Evolutionary conservation across 306 rosid genomes (phyloP).

Genomic region (Lagenaria siceraria): DNA sequence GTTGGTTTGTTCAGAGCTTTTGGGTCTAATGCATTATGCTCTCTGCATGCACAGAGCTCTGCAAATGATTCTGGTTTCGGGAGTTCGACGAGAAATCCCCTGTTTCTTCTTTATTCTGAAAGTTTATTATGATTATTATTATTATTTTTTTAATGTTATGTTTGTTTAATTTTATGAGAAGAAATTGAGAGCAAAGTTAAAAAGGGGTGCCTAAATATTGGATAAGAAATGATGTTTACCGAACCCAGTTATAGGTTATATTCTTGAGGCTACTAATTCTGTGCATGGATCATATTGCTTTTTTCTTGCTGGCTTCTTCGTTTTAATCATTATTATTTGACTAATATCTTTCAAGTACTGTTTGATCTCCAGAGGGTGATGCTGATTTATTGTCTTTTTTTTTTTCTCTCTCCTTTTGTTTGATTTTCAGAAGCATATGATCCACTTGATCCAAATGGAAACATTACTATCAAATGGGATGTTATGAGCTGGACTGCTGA

Average conservation of each 20-base stretch:
- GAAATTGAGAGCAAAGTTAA: not conserved
- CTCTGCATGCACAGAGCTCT: not conserved
- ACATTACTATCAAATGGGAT: conserved; percentile 29
- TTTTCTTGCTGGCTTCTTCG: not conserved
- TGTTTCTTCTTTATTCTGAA: not conserved
- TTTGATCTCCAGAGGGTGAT: not conserved
- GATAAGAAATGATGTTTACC: conserved; percentile 7
- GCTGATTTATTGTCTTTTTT: not conserved
- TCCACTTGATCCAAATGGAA: conserved; percentile 23
- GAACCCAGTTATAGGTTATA: not conserved
- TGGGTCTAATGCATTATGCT: not conserved
- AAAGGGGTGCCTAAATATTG: not conserved
- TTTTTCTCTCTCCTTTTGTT: not conserved
- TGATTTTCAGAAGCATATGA: conserved; percentile 22
- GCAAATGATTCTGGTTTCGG: not conserved
- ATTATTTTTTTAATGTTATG: not conserved
- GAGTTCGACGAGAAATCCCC: not conserved
- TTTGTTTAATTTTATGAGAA: not conserved
- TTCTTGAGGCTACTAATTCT: not conserved
- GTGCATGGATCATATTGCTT: not conserved
- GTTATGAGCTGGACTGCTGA: conserved; percentile 21
- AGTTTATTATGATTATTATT: not conserved
- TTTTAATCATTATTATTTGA: not conserved
- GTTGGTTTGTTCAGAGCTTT: not conserved
- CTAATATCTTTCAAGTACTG: not conserved